phyloP scores from a whole-genome alignment of 495 filamentous ascomycete genomes.

The Ramalina intermedia region DNA sequence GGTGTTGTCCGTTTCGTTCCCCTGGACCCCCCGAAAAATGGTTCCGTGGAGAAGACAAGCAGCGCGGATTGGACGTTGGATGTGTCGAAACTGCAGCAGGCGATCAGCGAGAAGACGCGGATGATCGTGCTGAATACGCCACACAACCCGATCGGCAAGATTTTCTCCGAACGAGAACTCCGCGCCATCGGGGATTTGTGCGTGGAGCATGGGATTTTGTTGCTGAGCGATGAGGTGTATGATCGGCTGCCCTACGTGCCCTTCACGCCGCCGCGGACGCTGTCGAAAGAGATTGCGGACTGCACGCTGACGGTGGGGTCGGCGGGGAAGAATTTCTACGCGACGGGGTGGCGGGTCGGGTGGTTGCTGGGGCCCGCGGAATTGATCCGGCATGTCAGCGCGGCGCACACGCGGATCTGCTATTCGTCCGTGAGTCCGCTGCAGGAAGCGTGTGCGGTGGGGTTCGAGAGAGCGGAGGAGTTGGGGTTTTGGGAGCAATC shows the following conservation, averaged over 20 bases:
- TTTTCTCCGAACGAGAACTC: slow-evolving; percentile 76
- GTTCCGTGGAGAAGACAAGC: slow-evolving; percentile 60
- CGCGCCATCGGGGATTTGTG: slow-evolving; percentile 75
- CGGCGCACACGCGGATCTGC: slow-evolving; percentile 91
- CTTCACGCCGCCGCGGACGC: slow-evolving; percentile 79
- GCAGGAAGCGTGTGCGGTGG: slow-evolving; percentile 92
- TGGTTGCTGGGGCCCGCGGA: slow-evolving; percentile 84
- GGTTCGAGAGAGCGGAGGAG: slow-evolving; percentile 78
- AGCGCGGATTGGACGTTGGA: slow-evolving; percentile 82
- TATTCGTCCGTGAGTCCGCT: slow-evolving; percentile 86
- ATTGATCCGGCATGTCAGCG: slow-evolving; percentile 81
- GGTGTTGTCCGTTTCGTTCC: slow-evolving; percentile 89
- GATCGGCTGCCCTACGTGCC: slow-evolving; percentile 90
- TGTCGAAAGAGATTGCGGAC: slow-evolving; percentile 73
- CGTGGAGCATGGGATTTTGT: slow-evolving; percentile 86
- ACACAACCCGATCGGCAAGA: slow-evolving; percentile 97
- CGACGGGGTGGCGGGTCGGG: slow-evolving; percentile 91
- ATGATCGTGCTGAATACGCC: slow-evolving; percentile 84
- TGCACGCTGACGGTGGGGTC: slow-evolving; percentile 88
- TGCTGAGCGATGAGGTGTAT: slow-evolving; percentile 92
- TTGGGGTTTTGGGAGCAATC: slow-evolving; percentile 81
- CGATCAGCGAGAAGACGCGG: slow-evolving; percentile 75
- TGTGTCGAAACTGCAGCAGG: slow-evolving; percentile 64
- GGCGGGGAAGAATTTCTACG: slow-evolving; percentile 95
- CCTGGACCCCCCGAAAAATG: slow-evolving; percentile 77